These are phyloP conservation scores for Neopestalotiopsis sp. DNA, from an alignment of 2,329 filamentous ascomycete genomes.

Conservation along the genomic window DNA sequence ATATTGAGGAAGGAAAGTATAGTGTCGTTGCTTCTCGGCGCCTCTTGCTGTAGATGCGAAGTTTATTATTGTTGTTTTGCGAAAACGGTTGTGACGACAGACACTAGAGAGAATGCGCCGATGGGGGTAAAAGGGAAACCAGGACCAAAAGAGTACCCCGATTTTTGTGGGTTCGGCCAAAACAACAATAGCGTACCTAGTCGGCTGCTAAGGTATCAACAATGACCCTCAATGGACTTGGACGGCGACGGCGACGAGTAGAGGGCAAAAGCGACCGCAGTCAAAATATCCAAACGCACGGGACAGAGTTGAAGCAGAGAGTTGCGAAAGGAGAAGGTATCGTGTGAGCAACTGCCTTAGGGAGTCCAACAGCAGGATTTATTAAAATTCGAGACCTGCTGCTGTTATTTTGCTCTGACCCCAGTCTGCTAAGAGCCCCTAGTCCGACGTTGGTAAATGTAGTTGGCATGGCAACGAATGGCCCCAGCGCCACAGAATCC, in stretches of 20 bases:
- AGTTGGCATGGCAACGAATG: slow-evolving; percentile 13
- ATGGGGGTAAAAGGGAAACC: neutral
- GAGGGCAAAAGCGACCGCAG: neutral
- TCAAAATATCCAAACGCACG: neutral
- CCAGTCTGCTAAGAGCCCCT: neutral
- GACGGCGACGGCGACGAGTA: neutral
- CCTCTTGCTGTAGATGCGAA: neutral
- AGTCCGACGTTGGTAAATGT: slow-evolving; percentile 7
- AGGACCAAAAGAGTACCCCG: neutral
- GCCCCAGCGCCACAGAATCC: neutral
- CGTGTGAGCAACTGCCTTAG: slow-evolving; percentile 16
- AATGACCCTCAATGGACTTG: neutral
- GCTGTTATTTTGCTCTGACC: slow-evolving; percentile 13
- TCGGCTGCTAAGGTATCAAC: neutral
- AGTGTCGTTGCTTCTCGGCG: neutral
- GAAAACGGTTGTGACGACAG: slow-evolving; percentile 16
- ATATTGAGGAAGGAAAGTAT: neutral
- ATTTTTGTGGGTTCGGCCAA: slow-evolving; percentile 6
- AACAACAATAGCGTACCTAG: slow-evolving; percentile 7
- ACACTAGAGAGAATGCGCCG: slow-evolving; percentile 6
- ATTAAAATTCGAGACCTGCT: slow-evolving; percentile 6
- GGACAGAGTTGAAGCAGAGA: neutral
- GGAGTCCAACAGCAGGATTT: slow-evolving; percentile 12
- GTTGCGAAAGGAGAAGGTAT: slow-evolving; percentile 4
- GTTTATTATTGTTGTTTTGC: slow-evolving; percentile 4